Base-by-base conservation (phyloP, 1,284 basidiomycete species). In the Kwoniella shivajii region DNA sequence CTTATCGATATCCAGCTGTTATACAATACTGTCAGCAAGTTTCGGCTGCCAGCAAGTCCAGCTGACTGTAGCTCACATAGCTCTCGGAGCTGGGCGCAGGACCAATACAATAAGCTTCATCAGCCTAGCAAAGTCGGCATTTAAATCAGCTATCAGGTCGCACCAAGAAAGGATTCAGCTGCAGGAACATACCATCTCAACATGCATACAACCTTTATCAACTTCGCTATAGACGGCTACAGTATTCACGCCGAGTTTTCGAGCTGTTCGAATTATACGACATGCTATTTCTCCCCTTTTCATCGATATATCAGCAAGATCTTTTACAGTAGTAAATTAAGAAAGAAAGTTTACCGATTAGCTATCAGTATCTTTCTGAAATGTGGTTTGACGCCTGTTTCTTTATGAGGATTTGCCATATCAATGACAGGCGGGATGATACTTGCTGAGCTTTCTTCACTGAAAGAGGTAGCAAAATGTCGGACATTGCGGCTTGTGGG, bases 61-160 rank as follows among this genome's bases (percentile, higher is more conserved):
- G 34, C 6, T 2, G 13, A n/a, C 16, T 24, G 22, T 3, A 0
- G 82, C 86, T 73, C 56, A 90, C 89, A 80, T 97, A 96, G 67
- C 90, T 93, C 73, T 95, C 87, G 0, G 87, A 78, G 0, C 90
- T 92, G 0, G 88, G 86, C 1, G 93, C 89, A 16, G 91, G 90
- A 0, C 94, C 93, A 49, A 97, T 92, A 66, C 88, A 90, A 72
- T 91, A 94, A 4, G 93, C 92, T 72, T 97, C 93, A 71, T 97
- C 93, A n/a, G 94, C 93, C 87, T 91, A n/a, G 13, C 20, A 49
- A 14, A 1, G 11, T 20, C n/a, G 22, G 18, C 2, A 4, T n/a
- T n/a, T n/a, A 14, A 10, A 20, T 46, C 24, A 51, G 31, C 22
- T 14, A 31, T 14, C 24, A 3, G n/a, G 16, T 7, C 11, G 16